A percentile compares a stretch with the other conserved stretches of the same genome.
phyloP scores from a whole-genome alignment of 75 land plant species.

The Picea sitchensis region DNA sequence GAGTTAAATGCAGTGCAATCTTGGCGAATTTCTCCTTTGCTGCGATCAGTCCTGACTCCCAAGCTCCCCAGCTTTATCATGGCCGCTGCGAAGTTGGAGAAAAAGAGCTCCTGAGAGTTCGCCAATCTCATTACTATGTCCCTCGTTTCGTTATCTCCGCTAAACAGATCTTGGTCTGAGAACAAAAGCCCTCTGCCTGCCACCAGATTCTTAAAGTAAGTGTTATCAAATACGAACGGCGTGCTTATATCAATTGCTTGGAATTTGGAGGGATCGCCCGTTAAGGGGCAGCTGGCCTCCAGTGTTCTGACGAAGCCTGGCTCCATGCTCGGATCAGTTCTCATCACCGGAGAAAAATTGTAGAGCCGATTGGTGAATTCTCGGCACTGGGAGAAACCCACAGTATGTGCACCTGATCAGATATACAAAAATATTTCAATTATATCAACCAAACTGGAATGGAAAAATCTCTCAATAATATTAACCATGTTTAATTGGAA shows the following conservation, averaged over 20 bases:
- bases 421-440: background rate
- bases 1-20: conserved; percentile 41
- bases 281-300: conserved; percentile 17
- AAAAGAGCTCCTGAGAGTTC: conserved; percentile 8
- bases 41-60: conserved; percentile 30
- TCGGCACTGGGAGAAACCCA: conserved; percentile 17
- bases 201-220: conserved; percentile 16
- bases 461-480: no score
- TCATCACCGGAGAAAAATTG: conserved; percentile 3
- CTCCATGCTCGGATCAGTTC: conserved; percentile 23
- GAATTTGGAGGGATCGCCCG: background rate
- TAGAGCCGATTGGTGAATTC: conserved; percentile 24
- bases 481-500: no score
- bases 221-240: conserved; percentile 20
- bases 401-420: conserved; percentile 19
- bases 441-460: no score
- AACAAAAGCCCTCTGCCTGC: conserved; percentile 15
- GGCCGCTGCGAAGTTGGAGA: background rate
- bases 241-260: conserved; percentile 26
- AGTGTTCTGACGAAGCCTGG: conserved; percentile 10
- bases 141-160: background rate
- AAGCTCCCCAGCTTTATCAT: conserved; percentile 23
- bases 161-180: conserved; percentile 19
- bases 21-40: conserved; percentile 42
- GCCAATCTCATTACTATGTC: conserved; percentile 3